Percentiles rank a stretch among this genome's conserved stretches.
phyloP scores from a whole-genome alignment of 1,139 yeast genomes.

The Petasospora fabianii region DNA sequence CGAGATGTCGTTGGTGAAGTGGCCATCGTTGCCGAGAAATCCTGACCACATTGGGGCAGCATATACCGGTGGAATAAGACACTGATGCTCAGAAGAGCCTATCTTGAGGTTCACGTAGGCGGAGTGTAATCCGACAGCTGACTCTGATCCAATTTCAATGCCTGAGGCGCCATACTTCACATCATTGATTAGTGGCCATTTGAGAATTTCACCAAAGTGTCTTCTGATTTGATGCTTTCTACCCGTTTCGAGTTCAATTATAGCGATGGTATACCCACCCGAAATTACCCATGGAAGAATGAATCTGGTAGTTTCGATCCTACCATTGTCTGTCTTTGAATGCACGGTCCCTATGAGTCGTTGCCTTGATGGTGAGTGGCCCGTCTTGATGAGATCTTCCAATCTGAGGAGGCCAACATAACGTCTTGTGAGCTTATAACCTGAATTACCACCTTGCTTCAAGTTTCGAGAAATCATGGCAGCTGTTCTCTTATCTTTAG shows the following conservation, averaged over 20 bases:
- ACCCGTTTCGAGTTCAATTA: constrained; percentile 40
- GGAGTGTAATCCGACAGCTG: constrained; percentile 21
- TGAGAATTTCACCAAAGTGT: constrained; percentile 29
- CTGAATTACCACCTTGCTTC: constrained; percentile 31
- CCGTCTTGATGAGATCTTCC: too few species aligned
- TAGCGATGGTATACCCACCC: constrained; percentile 18
- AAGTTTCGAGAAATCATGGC: constrained; percentile 31
- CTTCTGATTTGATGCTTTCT: constrained; percentile 43
- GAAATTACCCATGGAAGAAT: constrained; percentile 1
- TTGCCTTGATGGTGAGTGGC: too few species aligned
- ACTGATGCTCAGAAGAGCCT: too few species aligned
- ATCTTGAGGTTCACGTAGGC: constrained; percentile 14
- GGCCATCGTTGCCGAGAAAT: constrained; percentile 19
- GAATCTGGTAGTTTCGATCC: constrained; percentile 19
- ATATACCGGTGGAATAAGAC: constrained; percentile 16
- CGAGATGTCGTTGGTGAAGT: constrained; percentile 16
- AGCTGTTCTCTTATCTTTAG: constrained; percentile 31
- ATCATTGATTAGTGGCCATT: constrained; percentile 30
- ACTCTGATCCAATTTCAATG: background rate
- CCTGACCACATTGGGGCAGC: constrained; percentile 17
- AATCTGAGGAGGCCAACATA: constrained; percentile 15
- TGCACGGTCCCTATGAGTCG: constrained; percentile 5
- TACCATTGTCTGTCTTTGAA: constrained; percentile 9
- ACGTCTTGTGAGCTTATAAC: constrained; percentile 28
- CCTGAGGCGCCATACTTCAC: constrained; percentile 22